Base-by-base conservation (phyloP, 495 filamentous ascomycete genomes). In the Daldinia childiae region DNA sequence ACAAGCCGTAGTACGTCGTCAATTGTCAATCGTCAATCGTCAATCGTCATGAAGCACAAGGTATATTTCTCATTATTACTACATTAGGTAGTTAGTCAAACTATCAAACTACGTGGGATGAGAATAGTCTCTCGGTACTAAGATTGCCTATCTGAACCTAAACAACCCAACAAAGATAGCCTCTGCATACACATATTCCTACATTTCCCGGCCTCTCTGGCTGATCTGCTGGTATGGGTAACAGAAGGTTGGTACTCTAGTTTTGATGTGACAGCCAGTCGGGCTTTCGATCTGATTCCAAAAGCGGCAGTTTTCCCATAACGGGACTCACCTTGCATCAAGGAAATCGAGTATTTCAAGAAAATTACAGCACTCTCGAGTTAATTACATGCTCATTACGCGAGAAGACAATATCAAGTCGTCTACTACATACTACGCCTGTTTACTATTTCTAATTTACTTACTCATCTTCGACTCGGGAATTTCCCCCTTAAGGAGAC, bases 291-390 rank as follows among this genome's bases (percentile, higher is more conserved):
- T 60, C 30, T 60, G 32, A 62, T 60, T 64, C 69, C 69, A 68
- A 60, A 72, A 68, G 43, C 55, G 64, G 69, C 29, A 68, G 64
- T 68, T 57, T 68, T 51, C 24, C 64, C 21, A 72, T 64, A 39
- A 55, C 30, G 69, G 38, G 19, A 59, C 43, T 63, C 58, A n/a
- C 55, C 41, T 15, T 26, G 3, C 12, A 8, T 36, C 14, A 4
- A 19, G 30, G 5, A 30, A 5, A 36, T 21, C 27, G 6, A 19
- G 30, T 0, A 30, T 5, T 38, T 21, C 27, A 2, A 32, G 14
- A 57, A 34, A 6, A 32, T 30, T 6, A 39, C 14, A 24, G 21
- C 19, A 19, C 29, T 3, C 19, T 34, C 32, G 12, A 19, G n/a
- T 9, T 54, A 14, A n/a, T 24, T 45, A 17, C 41, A 17, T 45